phyloP scores from a whole-genome alignment of 768 basidiomycete species.

The Saitozyma sp. region DNA sequence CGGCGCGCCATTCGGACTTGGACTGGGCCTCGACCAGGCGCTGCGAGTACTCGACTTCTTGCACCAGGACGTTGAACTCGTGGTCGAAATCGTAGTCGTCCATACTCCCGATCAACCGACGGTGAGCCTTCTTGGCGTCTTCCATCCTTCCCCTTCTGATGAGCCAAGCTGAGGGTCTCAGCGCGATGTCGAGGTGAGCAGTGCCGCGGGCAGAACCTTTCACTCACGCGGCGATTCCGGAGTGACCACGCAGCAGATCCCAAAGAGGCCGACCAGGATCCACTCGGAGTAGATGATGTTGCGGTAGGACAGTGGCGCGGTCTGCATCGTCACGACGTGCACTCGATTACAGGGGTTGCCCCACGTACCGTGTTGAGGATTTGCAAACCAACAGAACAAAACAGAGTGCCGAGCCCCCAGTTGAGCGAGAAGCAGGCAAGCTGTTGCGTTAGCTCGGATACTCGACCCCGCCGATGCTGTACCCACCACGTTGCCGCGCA shows the following conservation, averaged over 20 bases:
- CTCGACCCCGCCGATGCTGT: too few species aligned
- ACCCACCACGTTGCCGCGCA: conserved; percentile 5
- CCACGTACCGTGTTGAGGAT: conserved; percentile 13
- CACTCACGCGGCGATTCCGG: conserved; percentile 22
- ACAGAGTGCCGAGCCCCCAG: conserved; percentile 17
- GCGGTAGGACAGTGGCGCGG: conserved; percentile 10
- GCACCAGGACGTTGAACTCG: conserved; percentile 25
- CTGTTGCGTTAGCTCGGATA: not conserved
- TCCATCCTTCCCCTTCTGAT: conserved; percentile 20
- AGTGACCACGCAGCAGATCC: conserved; percentile 11
- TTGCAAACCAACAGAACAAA: conserved; percentile 13
- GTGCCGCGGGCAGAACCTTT: too few species aligned
- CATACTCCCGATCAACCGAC: conserved; percentile 17
- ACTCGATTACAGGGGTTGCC: not conserved
- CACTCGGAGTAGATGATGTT: conserved; percentile 28
- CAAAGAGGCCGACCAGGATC: conserved; percentile 19
- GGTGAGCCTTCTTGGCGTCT: conserved; percentile 15
- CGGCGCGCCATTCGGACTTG: not conserved
- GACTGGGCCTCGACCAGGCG: not conserved
- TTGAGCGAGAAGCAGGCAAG: conserved; percentile 11
- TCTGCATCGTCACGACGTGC: conserved; percentile 9
- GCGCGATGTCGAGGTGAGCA: too few species aligned
- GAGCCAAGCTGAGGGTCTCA: conserved; percentile 10
- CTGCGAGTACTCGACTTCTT: conserved; percentile 14
- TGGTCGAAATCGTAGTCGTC: conserved; percentile 28